A percentile compares a stretch with the other conserved stretches of the same genome.
phyloP scores from a whole-genome alignment of 345 rosid genomes.

The Syzygium aromaticum region DNA sequence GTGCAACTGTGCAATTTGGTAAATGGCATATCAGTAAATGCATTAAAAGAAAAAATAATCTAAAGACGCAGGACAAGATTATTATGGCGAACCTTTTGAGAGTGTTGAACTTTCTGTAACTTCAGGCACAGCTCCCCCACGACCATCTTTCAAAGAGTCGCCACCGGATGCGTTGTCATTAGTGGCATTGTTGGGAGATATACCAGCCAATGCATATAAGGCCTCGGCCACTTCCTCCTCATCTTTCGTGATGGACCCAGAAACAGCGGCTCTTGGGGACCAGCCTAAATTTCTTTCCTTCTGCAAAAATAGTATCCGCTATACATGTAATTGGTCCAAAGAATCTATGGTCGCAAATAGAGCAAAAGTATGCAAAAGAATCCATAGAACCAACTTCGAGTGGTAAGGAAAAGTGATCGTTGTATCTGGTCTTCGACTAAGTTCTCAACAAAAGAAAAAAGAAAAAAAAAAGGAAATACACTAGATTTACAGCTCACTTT shows the following conservation, averaged over 20 bases:
- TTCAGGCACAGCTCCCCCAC: constrained; percentile 11
- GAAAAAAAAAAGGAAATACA: neutral
- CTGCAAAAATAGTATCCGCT: constrained; percentile 11
- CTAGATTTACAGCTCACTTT: constrained; percentile 16
- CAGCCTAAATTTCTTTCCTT: constrained; percentile 8
- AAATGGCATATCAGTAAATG: neutral
- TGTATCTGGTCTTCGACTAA: neutral
- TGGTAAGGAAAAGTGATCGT: neutral
- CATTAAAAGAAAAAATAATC: neutral
- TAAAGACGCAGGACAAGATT: neutral
- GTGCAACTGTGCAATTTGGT: constrained; percentile 10
- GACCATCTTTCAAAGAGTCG: neutral
- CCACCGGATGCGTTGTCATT: constrained; percentile 17
- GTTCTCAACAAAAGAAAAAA: neutral
- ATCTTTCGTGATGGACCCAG: constrained; percentile 73
- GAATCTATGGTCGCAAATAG: neutral
- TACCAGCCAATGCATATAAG: constrained; percentile 67
- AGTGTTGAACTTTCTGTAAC: constrained; percentile 6
- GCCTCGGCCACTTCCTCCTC: constrained; percentile 97
- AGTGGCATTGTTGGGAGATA: constrained; percentile 33
- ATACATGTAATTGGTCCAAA: neutral
- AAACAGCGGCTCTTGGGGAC: constrained; percentile 9
- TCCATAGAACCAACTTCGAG: neutral
- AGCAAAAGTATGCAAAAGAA: neutral
- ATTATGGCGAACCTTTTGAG: constrained; percentile 12